Base-by-base conservation (phyloP, 768 basidiomycete species). In the Boletus sp. region DNA sequence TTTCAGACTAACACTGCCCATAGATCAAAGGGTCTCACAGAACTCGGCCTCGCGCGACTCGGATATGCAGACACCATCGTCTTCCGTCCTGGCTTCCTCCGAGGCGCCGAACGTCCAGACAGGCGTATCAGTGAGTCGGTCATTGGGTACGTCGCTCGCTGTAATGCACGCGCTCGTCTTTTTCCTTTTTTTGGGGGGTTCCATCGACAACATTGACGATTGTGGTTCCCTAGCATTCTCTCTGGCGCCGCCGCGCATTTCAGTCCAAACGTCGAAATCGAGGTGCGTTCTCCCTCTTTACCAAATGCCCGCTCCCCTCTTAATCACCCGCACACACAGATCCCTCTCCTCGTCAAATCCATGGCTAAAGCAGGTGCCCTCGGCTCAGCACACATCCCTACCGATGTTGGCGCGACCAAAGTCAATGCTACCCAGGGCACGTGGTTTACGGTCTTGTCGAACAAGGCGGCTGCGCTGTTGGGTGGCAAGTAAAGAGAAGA, bases 11-110 rank as follows among this genome's bases (percentile, higher is more conserved):
- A 48, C 34, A 34, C 34, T 15, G 0, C 17, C 4, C 25, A 40
- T 47, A 88, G 85, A 77, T 84, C 81, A 61, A 90, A 91, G 69
- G 90, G 87, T 15, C 70, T 83, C 30, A 92, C 90, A 0, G 91
- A 92, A 66, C 72, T 79, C 43, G 85, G 72, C 0, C 74, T 93
- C 19, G 85, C 88, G 0, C 70, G 69, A 4, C 70, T 91, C 6
- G 88, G 87, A 10, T 92, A 91, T 65, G 64, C 72, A 13, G 88
- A 91, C 50, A 82, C 83, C 1, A 82, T 91, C 55, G 64, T 89
- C 44, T 85, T 90, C 67, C 79, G 87, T 19, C 88, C 91, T 3
- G 81, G 64, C 0, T 56, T 77, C n/a, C 69, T 91, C 13, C 70
- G 66, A 8, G 79, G 79, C 0, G 75, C 80, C 1, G 64, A 81